Evolutionary conservation across 805 yeast species (phyloP).

Genomic region (Aciculoconidium aculeatum): DNA sequence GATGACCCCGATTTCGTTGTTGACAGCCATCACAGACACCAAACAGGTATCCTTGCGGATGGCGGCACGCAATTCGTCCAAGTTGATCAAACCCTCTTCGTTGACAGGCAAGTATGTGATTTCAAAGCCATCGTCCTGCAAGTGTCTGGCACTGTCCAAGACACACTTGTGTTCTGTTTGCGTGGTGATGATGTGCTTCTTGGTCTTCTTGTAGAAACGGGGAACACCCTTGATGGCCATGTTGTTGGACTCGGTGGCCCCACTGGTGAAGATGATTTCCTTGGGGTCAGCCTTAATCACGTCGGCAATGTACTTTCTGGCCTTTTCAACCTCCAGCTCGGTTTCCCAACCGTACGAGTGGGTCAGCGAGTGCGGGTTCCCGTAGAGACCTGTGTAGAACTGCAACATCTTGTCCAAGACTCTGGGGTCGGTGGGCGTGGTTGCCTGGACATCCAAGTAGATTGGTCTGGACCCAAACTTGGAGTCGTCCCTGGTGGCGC

Average conservation of each 20-base stretch:
- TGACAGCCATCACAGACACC: conserved; percentile 94
- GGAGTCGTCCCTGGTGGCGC: conserved; percentile 40
- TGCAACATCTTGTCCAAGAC: conserved; percentile 84
- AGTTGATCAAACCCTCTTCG: conserved; percentile 69
- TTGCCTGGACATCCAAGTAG: conserved; percentile 95
- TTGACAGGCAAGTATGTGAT: conserved; percentile 88
- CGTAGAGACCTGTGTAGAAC: conserved; percentile 87
- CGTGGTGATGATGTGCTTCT: conserved; percentile 90
- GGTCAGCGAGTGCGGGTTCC: conserved; percentile 96
- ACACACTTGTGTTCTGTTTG: conserved; percentile 99
- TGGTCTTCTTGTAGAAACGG: conserved; percentile 82
- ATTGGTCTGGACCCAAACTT: conserved; percentile 77
- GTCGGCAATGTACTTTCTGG: conserved; percentile 76
- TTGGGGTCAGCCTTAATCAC: conserved; percentile 91
- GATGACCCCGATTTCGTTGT: conserved; percentile 95
- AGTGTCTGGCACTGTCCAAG: conserved; percentile 89
- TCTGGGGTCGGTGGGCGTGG: conserved; percentile 97
- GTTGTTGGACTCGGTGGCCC: conserved; percentile 97
- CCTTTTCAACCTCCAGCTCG: conserved; percentile 81
- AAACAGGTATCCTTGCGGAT: conserved; percentile 87
- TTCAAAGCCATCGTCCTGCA: conserved; percentile 96
- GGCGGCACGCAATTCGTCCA: conserved; percentile 73
- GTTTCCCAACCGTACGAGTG: conserved; percentile 99
- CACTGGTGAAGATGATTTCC: conserved; percentile 94
- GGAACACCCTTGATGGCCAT: conserved; percentile 95